These are phyloP conservation scores for Fusarium nanum DNA, from an alignment of 2,329 filamentous ascomycete species.

Conservation along the genomic window DNA sequence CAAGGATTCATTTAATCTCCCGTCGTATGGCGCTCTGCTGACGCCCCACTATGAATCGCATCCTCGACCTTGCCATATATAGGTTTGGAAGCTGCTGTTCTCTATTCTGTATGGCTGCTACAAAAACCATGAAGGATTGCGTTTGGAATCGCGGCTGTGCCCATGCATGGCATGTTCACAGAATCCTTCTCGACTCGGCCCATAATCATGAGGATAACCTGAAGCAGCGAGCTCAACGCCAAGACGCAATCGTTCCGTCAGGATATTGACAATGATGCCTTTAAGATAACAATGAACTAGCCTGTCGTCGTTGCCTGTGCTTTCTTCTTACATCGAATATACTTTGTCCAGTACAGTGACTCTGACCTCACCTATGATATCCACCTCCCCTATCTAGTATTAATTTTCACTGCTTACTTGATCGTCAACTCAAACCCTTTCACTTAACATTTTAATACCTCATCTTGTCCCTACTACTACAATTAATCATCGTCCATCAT, in stretches of 20 bases:
- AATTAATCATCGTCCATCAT: conserved; percentile 17
- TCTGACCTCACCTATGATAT: not conserved
- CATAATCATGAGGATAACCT: conserved; percentile 1
- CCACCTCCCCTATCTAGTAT: not conserved
- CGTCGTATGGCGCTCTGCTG: not conserved
- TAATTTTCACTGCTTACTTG: conserved; percentile 1
- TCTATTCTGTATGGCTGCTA: conserved; percentile 1
- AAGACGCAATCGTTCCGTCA: not conserved
- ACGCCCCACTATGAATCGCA: not conserved
- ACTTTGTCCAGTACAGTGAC: not conserved
- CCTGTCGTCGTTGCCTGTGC: not conserved
- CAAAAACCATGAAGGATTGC: not conserved
- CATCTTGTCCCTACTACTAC: not conserved
- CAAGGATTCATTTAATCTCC: conserved; percentile 5
- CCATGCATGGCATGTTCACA: conserved; percentile 14
- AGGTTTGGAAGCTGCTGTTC: conserved; percentile 1
- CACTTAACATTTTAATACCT: not conserved
- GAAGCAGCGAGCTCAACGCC: not conserved
- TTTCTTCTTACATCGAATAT: not conserved
- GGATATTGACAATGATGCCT: not conserved
- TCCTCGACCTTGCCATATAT: conserved; percentile 1
- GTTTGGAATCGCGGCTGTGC: not conserved
- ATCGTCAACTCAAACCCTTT: not conserved
- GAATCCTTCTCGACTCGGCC: not conserved
- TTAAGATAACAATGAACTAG: not conserved